phyloP scores from a whole-genome alignment of 1,284 basidiomycete species.

The Trametes sp. region DNA sequence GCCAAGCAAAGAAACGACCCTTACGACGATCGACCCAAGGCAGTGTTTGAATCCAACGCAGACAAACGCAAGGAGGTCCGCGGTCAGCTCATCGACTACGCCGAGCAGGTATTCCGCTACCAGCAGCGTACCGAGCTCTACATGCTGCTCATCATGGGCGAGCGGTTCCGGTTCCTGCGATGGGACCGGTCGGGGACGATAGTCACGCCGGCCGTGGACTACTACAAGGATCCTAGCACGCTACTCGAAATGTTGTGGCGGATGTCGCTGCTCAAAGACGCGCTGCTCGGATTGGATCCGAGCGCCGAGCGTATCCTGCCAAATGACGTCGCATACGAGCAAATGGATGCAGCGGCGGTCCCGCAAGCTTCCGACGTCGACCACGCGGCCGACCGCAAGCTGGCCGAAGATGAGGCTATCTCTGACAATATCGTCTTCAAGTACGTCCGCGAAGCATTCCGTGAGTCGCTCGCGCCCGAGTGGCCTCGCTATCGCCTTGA shows the following conservation, averaged over 20 bases:
- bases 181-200: slow-evolving; percentile 28
- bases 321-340: background rate
- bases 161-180: slow-evolving; percentile 16
- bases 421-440: background rate
- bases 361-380: background rate
- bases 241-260: slow-evolving; percentile 29
- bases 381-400: background rate
- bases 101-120: slow-evolving; percentile 8
- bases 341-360: slow-evolving; percentile 1
- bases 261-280: slow-evolving; percentile 35
- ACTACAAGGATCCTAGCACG: slow-evolving; percentile 1
- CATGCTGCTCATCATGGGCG: slow-evolving; percentile 24
- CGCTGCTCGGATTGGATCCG: slow-evolving; percentile 35
- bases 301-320: slow-evolving; percentile 9
- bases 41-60: background rate
- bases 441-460: background rate
- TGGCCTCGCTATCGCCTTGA: slow-evolving; percentile 21
- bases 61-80: slow-evolving; percentile 6
- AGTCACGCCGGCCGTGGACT: slow-evolving; percentile 21
- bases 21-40: slow-evolving; percentile 5
- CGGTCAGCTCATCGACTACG: slow-evolving; percentile 16
- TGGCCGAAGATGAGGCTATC: background rate
- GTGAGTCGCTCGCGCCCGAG: no score
- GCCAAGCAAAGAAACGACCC: slow-evolving; percentile 1
- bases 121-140: slow-evolving; percentile 22